Conservation (phyloP, 176 grass and related monocot genomes). For the Cymbopogon citratus region DNA sequence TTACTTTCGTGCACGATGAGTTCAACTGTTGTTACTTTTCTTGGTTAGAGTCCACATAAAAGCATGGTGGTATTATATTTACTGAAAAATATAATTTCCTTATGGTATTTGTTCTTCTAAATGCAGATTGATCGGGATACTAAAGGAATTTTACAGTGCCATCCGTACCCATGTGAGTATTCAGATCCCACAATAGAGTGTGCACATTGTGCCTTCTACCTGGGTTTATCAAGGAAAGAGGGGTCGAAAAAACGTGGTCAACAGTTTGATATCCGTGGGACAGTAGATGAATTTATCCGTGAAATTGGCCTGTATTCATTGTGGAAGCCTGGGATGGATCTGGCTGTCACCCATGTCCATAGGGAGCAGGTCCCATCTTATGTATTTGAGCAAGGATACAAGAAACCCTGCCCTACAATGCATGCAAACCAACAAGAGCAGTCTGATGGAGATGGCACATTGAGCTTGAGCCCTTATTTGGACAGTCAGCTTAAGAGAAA, state of each 20-base stretch:
- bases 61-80: not conserved
- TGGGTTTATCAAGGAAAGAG: conserved; percentile 92
- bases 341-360: conserved; percentile 77
- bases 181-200: conserved; percentile 58
- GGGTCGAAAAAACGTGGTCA: conserved; percentile 60
- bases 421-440: conserved; percentile 43
- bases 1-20: not conserved
- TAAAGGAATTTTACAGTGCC: conserved; percentile 74
- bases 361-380: conserved; percentile 67
- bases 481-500: conserved; percentile 38
- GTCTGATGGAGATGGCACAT: conserved; percentile 39
- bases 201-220: conserved; percentile 83
- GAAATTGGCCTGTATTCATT: conserved; percentile 74
- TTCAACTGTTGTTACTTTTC: conserved; percentile 1
- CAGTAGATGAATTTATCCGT: conserved; percentile 83
- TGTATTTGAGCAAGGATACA: conserved; percentile 84
- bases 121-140: conserved; percentile 94
- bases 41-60: conserved; percentile 5
- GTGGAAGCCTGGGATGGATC: conserved; percentile 84
- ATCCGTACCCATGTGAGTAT: conserved; percentile 91
- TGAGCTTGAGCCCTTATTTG: not conserved
- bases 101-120: conserved; percentile 23
- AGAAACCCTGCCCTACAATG: conserved; percentile 41
- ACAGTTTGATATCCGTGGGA: conserved; percentile 90
- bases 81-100: not conserved